Evolutionary conservation across 176 grass and related monocot genomes (phyloP), one percentile per base, ranked within the genome.

Genomic region (Aechmea fasciata): DNA sequence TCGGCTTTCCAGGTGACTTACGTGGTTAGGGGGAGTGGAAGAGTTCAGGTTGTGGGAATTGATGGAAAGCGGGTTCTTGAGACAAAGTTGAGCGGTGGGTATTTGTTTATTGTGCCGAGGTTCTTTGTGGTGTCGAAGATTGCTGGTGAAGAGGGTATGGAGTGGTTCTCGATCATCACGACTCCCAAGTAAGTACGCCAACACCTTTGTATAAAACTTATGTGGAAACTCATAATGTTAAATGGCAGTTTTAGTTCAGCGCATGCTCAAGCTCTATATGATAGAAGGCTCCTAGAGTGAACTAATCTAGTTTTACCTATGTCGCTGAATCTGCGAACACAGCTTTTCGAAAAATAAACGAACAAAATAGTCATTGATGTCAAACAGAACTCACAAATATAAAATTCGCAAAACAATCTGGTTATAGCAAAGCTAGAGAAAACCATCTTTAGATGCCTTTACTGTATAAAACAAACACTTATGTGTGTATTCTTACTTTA

Each of bases 91-190:
- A 71, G 79, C 71, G 88, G 70, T 3, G 92, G 92, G 3, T 57
- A 10, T 53, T 76, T 96, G 13, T 96, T 96, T 68, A 91, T 96
- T 18, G 92, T 96, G 20, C 92, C 92, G 0, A 78, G 88, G 51
- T 96, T 91, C 81, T 84, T 83, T 2, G 92, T 91, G 1, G 92
- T 96, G 10, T 96, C 92, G 12, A 91, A 96, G 84, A 96, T 96
- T 50, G 88, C 92, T 0, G 92, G 88, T 17, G 82, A 72, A 5
- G 75, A 80, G 0, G 92, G 92, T 47, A 20, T 96, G 80, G 83
- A 91, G 64, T 96, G 92, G 92, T 96, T 96, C 83, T 96, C 92
- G 48, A 96, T 96, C 48, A 96, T 96, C 78, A 87, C 88, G 49
- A 91, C 92, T 2, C 88, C 92, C 1, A 87, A 91, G 91, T 96